Evolutionary conservation across 352 stramenopile species (phyloP), one percentile per base, ranked within the genome.

Genomic region (Globisporangium irregulare): DNA sequence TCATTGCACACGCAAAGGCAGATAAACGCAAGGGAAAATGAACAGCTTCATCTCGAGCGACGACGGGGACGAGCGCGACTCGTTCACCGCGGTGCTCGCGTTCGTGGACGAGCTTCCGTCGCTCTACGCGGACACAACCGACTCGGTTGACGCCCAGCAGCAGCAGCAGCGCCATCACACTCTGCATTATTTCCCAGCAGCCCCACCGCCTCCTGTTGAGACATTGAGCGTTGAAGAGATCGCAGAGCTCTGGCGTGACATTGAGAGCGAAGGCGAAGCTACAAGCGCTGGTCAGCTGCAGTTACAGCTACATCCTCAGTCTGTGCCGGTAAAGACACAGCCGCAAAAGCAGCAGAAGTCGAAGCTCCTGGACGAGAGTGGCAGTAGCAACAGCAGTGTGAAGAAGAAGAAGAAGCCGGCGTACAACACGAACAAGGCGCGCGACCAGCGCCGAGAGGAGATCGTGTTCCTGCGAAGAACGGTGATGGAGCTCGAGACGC

Each of bases 361-460:
- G 22, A 24, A 55, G 8, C 20, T 27, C 1, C n/a, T 25, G 3
- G 15, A 25, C 15, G 48, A 55, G 8, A 15, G 48, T 20, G 48
- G 15, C 15, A 24, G 12, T 32, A 12, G 20, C 10, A 24, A 22
- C 48, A 27, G 22, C 51, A 34, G 51, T 32, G 24, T 6, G 7
- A 57, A 57, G 51, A 57, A 57, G 22, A 57, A 57, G 27, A 32
- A 32, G 50, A 56, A 56, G 24, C 24, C 22, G 3, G 9, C 48
- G 51, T 57, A 29, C 22, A 57, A 64, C 43, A 24, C 36, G 36
- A 64, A 64, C 43, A 64, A 64, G 43, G 59, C 36, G 59, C 69
- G 75, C 10, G 72, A 81, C 25, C 66, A 72, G 38, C 75, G 75
- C n/a, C 48, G 61, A n/a, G 71, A 79, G 36, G 75, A 83, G 59